Evolutionary conservation across 2,329 filamentous ascomycete species (phyloP).

Genomic region (Diaporthe vexans): DNA sequence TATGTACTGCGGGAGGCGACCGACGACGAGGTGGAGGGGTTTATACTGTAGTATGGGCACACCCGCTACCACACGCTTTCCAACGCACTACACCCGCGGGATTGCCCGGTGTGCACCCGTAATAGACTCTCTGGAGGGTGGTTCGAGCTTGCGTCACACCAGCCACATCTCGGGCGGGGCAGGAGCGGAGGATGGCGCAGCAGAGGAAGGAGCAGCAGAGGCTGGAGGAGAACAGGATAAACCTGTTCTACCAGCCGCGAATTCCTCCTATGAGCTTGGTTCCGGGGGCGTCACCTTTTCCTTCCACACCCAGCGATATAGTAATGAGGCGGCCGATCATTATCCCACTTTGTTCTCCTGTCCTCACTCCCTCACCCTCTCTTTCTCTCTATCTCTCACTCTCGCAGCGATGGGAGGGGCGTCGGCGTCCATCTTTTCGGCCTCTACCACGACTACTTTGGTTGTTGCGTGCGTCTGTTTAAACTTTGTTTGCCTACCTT

Average conservation of each 20-base stretch:
- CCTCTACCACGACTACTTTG: neutral
- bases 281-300: neutral
- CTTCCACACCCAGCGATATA: slow-evolving; percentile 3
- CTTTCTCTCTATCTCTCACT: neutral
- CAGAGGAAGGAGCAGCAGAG: too few relatives aligned
- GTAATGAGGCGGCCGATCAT: slow-evolving; percentile 23
- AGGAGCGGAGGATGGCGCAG: too few relatives aligned
- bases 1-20: neutral
- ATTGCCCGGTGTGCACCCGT: too few relatives aligned
- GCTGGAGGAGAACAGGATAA: too few relatives aligned
- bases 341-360: neutral
- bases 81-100: fast-evolving
- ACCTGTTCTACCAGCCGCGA: too few relatives aligned
- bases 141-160: too few relatives aligned
- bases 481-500: slow-evolving; percentile 4
- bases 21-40: too few relatives aligned
- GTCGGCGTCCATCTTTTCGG: neutral
- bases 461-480: neutral
- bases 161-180: too few relatives aligned
- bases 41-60: too few relatives aligned
- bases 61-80: too few relatives aligned
- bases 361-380: neutral
- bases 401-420: slow-evolving; percentile 8
- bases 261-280: neutral
- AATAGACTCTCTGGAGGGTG: too few relatives aligned